Conservation (phyloP, 2,329 filamentous ascomycete species). For the Phialophora tarda region DNA sequence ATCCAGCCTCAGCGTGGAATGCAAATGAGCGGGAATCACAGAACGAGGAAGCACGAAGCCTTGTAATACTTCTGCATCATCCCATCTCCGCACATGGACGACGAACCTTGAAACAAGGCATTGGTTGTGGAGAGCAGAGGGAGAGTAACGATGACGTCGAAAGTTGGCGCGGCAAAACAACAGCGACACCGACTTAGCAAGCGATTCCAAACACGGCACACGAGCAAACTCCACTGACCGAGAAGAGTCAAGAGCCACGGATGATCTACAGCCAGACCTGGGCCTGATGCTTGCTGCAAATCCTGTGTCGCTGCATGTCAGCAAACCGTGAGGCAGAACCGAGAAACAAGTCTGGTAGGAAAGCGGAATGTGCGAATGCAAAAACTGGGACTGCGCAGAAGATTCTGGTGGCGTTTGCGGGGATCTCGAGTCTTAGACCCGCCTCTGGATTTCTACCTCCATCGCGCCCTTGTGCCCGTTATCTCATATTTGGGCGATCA, state of each 20-base stretch:
- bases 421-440: neutral
- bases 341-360: constrained; percentile 7
- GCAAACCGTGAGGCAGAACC: constrained; percentile 6
- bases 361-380: neutral
- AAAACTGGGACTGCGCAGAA: constrained; percentile 1
- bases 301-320: constrained; percentile 9
- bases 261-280: constrained; percentile 17
- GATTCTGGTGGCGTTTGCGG: constrained; percentile 12
- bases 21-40: neutral
- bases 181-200: constrained; percentile 11
- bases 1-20: constrained; percentile 18
- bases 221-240: constrained; percentile 3
- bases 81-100: neutral
- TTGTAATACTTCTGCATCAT: constrained; percentile 15
- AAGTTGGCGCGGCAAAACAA: constrained; percentile 22
- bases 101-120: constrained; percentile 20
- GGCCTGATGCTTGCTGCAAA: constrained; percentile 11
- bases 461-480: neutral
- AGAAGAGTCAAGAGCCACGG: constrained; percentile 11
- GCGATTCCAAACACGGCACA: constrained; percentile 9
- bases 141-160: constrained; percentile 22
- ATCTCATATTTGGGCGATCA: neutral
- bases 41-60: neutral
- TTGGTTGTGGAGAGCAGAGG: neutral
- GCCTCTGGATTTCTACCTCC: neutral